Evolutionary conservation across 768 basidiomycete species (phyloP).

Genomic region (Termitomyces sp.): DNA sequence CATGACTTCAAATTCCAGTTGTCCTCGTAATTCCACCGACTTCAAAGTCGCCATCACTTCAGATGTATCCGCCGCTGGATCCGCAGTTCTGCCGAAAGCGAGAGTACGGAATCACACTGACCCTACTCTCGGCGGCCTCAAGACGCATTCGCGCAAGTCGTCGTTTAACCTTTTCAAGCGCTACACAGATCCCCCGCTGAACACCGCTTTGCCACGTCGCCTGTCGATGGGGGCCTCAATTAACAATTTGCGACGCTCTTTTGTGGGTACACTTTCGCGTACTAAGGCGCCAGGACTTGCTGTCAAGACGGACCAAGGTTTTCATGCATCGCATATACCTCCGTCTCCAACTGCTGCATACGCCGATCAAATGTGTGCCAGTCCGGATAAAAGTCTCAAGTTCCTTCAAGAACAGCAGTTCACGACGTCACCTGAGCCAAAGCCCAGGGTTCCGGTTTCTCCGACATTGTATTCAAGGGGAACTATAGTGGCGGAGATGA

Average conservation of each 20-base stretch:
- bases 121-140: neutral
- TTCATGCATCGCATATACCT: slow-evolving; percentile 30
- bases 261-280: slow-evolving; percentile 29
- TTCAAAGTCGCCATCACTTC: slow-evolving; percentile 7
- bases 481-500: slow-evolving; percentile 48
- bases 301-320: slow-evolving; percentile 17
- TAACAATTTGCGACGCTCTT: slow-evolving; percentile 39
- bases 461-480: slow-evolving; percentile 57
- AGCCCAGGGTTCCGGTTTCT: slow-evolving; percentile 34
- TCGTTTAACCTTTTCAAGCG: slow-evolving; percentile 33
- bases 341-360: slow-evolving; percentile 27
- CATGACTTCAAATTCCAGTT: slow-evolving; percentile 5
- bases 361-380: slow-evolving; percentile 1
- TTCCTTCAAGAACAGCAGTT: slow-evolving; percentile 3
- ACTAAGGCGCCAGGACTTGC: slow-evolving; percentile 9
- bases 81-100: neutral
- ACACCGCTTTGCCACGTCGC: neutral
- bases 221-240: slow-evolving; percentile 31
- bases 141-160: slow-evolving; percentile 20
- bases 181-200: slow-evolving; percentile 15
- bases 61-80: neutral
- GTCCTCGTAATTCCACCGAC: slow-evolving; percentile 8
- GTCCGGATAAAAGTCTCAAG: slow-evolving; percentile 1
- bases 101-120: slow-evolving; percentile 12
- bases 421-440: slow-evolving; percentile 7